These are phyloP conservation scores for Pisolithus orientalis DNA, from an alignment of 768 basidiomycete species.

Conservation along the genomic window DNA sequence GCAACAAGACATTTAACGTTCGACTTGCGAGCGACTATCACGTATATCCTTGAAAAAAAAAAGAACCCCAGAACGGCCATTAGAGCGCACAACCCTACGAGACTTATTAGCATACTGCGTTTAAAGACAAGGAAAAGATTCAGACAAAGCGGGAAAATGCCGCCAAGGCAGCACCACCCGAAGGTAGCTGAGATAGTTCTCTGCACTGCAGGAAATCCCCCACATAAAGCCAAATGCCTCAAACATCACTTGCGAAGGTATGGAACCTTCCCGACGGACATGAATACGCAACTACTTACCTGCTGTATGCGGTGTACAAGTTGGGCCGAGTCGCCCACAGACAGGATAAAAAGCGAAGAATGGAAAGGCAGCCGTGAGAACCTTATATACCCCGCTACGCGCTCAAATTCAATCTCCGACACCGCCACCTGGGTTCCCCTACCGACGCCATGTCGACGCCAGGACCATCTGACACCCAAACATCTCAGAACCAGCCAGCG, in stretches of 20 bases:
- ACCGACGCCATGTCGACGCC: slow-evolving; percentile 27
- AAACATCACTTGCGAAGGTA: slow-evolving; percentile 58
- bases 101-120: slow-evolving; percentile 7
- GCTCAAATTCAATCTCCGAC: slow-evolving; percentile 25
- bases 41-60: not conserved
- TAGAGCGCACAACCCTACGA: slow-evolving; percentile 18
- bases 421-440: not conserved
- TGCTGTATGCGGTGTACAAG: not conserved
- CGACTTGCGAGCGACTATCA: not conserved
- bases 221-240: slow-evolving; percentile 93
- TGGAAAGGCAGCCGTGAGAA: not conserved
- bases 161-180: slow-evolving; percentile 45
- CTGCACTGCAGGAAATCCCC: slow-evolving; percentile 67
- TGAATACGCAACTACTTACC: not conserved
- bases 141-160: slow-evolving; percentile 41
- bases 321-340: not conserved
- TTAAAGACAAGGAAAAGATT: slow-evolving; percentile 10
- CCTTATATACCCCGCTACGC: slow-evolving; percentile 18
- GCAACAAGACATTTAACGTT: not conserved
- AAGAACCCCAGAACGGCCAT: no score
- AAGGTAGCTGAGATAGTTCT: slow-evolving; percentile 91
- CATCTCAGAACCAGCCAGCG: slow-evolving; percentile 22
- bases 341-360: slow-evolving; percentile 5
- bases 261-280: not conserved
- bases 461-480: slow-evolving; percentile 27